A percentile compares a stretch with the other conserved stretches of the same genome.
These are phyloP conservation scores for Pistacia integerrima DNA, from an alignment of 345 rosid species.

Conservation along the genomic window DNA sequence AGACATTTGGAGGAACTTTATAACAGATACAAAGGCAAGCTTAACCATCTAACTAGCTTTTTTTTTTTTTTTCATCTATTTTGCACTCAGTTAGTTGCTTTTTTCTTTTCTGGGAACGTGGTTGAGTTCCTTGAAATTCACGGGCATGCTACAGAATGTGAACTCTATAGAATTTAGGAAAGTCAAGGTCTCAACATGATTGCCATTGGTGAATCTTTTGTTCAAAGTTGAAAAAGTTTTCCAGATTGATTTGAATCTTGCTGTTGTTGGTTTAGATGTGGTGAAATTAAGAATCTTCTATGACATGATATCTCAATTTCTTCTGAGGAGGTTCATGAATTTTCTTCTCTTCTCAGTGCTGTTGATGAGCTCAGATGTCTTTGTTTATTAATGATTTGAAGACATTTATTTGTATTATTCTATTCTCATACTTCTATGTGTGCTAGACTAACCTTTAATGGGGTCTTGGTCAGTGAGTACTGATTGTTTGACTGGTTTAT, in stretches of 20 bases:
- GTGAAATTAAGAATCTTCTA: background rate
- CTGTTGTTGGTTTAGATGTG: background rate
- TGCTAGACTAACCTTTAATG: background rate
- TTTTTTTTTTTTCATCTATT: background rate
- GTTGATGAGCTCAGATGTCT: background rate
- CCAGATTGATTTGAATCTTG: background rate
- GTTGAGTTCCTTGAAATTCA: background rate
- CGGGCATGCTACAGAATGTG: background rate
- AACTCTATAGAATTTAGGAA: background rate
- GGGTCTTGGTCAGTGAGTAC: background rate
- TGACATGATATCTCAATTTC: background rate
- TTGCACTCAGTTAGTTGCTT: background rate
- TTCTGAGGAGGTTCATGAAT: background rate
- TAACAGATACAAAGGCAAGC: slow-evolving; percentile 84
- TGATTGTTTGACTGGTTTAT: background rate
- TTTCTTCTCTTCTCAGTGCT: background rate
- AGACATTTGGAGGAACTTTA: slow-evolving; percentile 94
- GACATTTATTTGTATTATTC: too few species aligned
- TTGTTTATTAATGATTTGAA: too few species aligned
- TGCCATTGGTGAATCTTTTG: background rate
- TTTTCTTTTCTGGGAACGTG: background rate
- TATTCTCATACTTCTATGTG: background rate
- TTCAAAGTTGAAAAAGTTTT: background rate
- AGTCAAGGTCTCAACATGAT: background rate
- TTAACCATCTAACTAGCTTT: slow-evolving; percentile 5